Percentiles rank a stretch among this genome's conserved stretches.
phyloP scores from a whole-genome alignment of 1,139 yeast genomes.

The Debaryomyces nepalensis region DNA sequence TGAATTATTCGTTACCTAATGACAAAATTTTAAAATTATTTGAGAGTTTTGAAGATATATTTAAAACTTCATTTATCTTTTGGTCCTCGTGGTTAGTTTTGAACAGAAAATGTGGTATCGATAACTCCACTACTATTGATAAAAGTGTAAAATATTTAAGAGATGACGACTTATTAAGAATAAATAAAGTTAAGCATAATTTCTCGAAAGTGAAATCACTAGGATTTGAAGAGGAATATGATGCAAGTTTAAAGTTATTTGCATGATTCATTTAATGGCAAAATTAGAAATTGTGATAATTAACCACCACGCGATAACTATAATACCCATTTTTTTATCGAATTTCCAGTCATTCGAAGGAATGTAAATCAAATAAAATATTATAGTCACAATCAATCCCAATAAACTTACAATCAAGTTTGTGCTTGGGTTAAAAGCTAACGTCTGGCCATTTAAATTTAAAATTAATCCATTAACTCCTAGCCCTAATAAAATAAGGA shows the following conservation, averaged over 20 bases:
- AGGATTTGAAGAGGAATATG: conserved; percentile 6
- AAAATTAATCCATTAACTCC: conserved; percentile 40
- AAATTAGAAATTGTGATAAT: conserved; percentile 24
- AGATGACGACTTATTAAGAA: conserved; percentile 3
- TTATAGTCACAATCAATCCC: conserved; percentile 31
- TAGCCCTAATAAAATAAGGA: conserved; percentile 43
- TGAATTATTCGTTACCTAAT: conserved; percentile 22
- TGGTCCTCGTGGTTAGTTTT: conserved; percentile 9
- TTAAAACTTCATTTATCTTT: conserved; percentile 7
- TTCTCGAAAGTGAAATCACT: neutral
- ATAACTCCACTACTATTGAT: neutral
- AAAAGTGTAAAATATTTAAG: conserved; percentile 4
- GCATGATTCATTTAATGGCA: conserved; percentile 17
- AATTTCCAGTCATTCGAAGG: conserved; percentile 42
- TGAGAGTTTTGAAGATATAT: conserved; percentile 11
- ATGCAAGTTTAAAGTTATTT: conserved; percentile 3
- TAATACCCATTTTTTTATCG: conserved; percentile 35
- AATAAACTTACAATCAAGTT: conserved; percentile 33
- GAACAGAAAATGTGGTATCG: neutral
- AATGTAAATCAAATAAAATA: conserved; percentile 32
- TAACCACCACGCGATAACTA: conserved; percentile 29
- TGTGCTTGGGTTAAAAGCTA: conserved; percentile 29
- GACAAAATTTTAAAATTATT: conserved; percentile 18
- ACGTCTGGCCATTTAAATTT: conserved; percentile 20
- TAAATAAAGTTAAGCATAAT: conserved; percentile 4